Percentiles rank a stretch among this genome's conserved stretches.
Conservation (phyloP, 495 filamentous ascomycete species). For the Podospora didyma region DNA sequence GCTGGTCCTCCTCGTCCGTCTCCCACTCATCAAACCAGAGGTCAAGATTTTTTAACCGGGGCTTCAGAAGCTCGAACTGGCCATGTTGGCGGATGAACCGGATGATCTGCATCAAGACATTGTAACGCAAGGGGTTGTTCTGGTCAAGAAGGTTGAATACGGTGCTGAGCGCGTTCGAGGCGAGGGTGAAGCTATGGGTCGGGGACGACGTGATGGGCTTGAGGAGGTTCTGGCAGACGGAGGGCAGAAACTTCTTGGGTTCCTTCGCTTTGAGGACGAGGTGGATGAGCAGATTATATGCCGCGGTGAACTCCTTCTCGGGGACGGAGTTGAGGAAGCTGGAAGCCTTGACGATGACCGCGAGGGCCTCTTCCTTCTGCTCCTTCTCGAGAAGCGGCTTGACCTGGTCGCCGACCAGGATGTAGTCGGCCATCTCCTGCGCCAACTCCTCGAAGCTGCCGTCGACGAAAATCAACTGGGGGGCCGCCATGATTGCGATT, state of each 20-base stretch:
- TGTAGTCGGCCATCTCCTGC: slow-evolving; percentile 81
- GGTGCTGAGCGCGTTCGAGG: slow-evolving; percentile 83
- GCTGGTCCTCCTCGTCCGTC: slow-evolving; percentile 70
- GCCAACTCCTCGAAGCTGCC: slow-evolving; percentile 84
- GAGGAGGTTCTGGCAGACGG: slow-evolving; percentile 81
- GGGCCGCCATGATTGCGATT: slow-evolving; percentile 27
- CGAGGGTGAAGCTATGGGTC: slow-evolving; percentile 74
- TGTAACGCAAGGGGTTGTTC: slow-evolving; percentile 73
- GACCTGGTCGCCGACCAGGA: slow-evolving; percentile 68
- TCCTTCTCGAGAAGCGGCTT: slow-evolving; percentile 65
- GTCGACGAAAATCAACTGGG: slow-evolving; percentile 73
- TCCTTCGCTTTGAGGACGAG: slow-evolving; percentile 80
- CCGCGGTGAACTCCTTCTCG: slow-evolving; percentile 91
- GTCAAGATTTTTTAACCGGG: slow-evolving; percentile 73
- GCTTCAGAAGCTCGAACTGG: slow-evolving; percentile 74
- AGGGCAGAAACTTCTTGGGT: slow-evolving; percentile 76
- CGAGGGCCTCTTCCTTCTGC: slow-evolving; percentile 79
- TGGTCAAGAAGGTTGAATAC: slow-evolving; percentile 90
- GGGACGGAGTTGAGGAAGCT: slow-evolving; percentile 70
- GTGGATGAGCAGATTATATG: slow-evolving; percentile 95
- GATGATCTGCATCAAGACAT: slow-evolving; percentile 81
- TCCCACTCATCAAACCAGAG: slow-evolving; percentile 83
- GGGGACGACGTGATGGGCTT: slow-evolving; percentile 83
- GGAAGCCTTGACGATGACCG: slow-evolving; percentile 78
- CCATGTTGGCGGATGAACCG: slow-evolving; percentile 68